Conservation (phyloP, 345 rosid genomes). For the Trapa bicornis region DNA sequence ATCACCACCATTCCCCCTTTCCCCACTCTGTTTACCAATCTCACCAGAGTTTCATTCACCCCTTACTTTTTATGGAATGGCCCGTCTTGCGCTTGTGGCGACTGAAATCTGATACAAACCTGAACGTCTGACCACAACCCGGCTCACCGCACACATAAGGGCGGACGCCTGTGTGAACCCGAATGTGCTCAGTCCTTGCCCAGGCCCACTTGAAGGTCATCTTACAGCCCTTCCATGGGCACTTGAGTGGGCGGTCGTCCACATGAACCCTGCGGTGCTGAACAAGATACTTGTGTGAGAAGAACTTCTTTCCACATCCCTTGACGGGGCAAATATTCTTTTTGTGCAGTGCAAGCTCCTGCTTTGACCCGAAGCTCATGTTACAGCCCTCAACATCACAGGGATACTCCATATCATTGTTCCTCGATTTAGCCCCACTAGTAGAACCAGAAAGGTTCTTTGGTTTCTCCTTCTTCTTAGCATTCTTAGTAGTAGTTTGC, state of each 20-base stretch:
- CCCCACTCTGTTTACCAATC: constrained; percentile 3
- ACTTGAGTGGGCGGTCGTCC: constrained; percentile 93
- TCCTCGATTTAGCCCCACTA: constrained; percentile 26
- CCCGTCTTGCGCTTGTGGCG: constrained; percentile 95
- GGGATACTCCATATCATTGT: constrained; percentile 46
- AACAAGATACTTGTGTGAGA: constrained; percentile 92
- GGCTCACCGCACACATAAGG: constrained; percentile 74
- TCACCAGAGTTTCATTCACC: constrained; percentile 9
- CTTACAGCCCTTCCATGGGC: constrained; percentile 98
- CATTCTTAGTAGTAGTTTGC: constrained; percentile 10
- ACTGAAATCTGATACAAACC: constrained; percentile 92
- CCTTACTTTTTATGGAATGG: constrained; percentile 55
- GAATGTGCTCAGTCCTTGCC: constrained; percentile 88
- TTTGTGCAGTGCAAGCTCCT: constrained; percentile 59
- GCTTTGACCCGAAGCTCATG: constrained; percentile 66
- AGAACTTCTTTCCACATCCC: constrained; percentile 87
- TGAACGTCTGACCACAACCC: constrained; percentile 84
- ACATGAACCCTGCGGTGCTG: constrained; percentile 82
- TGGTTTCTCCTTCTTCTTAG: constrained; percentile 32
- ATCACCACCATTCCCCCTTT: background rate
- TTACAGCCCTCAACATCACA: constrained; percentile 91
- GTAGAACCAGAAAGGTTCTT: constrained; percentile 19
- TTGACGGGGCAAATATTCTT: constrained; percentile 79
- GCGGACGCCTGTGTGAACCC: constrained; percentile 97
- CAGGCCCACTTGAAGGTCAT: constrained; percentile 99